phyloP scores from a whole-genome alignment of 192 early-diverging fungal species.

The Allomyces macrogynus region DNA sequence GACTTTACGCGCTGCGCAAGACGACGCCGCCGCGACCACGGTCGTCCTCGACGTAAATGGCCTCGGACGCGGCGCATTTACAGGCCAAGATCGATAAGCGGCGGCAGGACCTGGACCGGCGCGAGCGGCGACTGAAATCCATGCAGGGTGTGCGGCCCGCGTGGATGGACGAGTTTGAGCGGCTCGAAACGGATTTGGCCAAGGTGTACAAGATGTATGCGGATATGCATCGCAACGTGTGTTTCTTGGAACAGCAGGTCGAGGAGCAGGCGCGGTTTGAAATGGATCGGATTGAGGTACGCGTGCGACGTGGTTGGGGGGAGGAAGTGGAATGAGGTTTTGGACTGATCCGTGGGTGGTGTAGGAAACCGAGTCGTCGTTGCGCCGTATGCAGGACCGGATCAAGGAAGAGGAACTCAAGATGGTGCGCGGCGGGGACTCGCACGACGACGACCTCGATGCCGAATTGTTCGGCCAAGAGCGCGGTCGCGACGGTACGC shows the following conservation, averaged over 20 bases:
- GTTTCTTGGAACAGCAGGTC: conserved; percentile 29
- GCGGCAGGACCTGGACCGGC: conserved; percentile 25
- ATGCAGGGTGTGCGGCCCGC: conserved; percentile 32
- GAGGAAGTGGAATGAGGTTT: too few species aligned
- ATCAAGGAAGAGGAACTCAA: conserved; percentile 30
- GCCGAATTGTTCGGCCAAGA: conserved; percentile 1
- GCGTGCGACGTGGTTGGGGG: background rate
- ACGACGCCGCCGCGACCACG: too few species aligned
- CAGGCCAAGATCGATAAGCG: conserved; percentile 32
- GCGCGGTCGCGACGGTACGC: too few species aligned
- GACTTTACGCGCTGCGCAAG: conserved; percentile 11
- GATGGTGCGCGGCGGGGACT: conserved; percentile 14
- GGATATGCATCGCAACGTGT: conserved; percentile 25
- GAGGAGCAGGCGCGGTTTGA: conserved; percentile 27
- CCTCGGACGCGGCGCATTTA: conserved; percentile 23
- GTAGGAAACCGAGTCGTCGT: conserved; percentile 21
- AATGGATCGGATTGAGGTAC: conserved; percentile 29
- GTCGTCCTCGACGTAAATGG: conserved; percentile 1
- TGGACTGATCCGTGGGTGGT: too few species aligned
- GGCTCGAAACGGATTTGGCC: conserved; percentile 25
- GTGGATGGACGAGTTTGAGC: conserved; percentile 38
- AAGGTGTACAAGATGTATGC: conserved; percentile 26
- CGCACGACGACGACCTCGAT: conserved; percentile 2
- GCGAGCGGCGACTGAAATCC: conserved; percentile 24
- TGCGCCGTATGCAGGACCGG: conserved; percentile 26